Conservation (phyloP, 768 basidiomycete genomes). For the Tricholomella constricta region DNA sequence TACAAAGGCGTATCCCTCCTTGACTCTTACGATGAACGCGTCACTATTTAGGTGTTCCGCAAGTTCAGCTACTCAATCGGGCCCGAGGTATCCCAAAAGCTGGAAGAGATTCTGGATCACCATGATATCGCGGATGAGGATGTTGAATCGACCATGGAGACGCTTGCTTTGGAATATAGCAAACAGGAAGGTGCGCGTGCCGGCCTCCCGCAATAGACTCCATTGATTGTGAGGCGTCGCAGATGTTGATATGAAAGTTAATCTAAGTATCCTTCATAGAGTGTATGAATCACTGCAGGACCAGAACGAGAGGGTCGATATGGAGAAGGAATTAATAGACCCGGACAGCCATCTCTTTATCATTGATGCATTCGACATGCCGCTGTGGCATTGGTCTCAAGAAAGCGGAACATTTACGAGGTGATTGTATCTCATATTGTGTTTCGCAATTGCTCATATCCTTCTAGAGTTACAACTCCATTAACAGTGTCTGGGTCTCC, state of each 20-base stretch:
- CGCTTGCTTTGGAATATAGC: conserved; percentile 84
- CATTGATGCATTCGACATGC: conserved; percentile 95
- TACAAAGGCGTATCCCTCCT: neutral
- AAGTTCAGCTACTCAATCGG: conserved; percentile 89
- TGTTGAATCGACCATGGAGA: conserved; percentile 74
- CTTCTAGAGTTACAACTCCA: conserved; percentile 49
- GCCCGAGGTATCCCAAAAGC: conserved; percentile 69
- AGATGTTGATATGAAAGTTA: conserved; percentile 87
- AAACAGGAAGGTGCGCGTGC: conserved; percentile 74
- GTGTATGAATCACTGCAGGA: conserved; percentile 78
- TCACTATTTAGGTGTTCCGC: conserved; percentile 64
- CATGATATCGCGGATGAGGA: conserved; percentile 74
- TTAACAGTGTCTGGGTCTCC: conserved; percentile 81
- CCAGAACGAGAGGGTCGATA: conserved; percentile 50
- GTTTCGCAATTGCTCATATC: conserved; percentile 1
- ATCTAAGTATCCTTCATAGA: conserved; percentile 61
- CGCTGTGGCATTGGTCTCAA: conserved; percentile 86
- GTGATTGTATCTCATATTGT: conserved; percentile 41
- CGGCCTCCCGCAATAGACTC: neutral
- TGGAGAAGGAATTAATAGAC: conserved; percentile 68
- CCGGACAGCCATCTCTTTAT: conserved; percentile 81
- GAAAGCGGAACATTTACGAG: conserved; percentile 88
- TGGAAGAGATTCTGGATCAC: conserved; percentile 69
- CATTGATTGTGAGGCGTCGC: neutral
- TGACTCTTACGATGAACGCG: neutral